Evolutionary conservation across 2,329 filamentous ascomycete genomes (phyloP).

Genomic region (Coniosporium tulheliwenetii): DNA sequence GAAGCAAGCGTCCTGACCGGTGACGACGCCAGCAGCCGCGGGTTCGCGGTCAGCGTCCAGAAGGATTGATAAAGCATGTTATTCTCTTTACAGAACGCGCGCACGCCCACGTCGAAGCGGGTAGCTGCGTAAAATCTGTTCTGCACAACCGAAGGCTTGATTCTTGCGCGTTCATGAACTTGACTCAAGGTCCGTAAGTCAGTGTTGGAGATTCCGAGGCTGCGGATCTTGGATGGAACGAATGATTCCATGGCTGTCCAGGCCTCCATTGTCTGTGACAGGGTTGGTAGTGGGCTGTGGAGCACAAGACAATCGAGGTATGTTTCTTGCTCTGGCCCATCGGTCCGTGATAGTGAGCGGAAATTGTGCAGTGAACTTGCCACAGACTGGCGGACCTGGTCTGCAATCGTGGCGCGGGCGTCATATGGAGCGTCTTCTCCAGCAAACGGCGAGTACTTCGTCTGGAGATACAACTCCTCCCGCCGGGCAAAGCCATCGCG

Average conservation of each 20-base stretch:
- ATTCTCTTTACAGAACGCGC: conserved; percentile 37
- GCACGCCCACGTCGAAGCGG: conserved; percentile 42
- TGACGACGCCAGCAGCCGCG: conserved; percentile 28
- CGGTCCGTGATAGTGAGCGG: conserved; percentile 9
- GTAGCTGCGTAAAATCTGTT: conserved; percentile 54
- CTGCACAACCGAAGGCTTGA: conserved; percentile 52
- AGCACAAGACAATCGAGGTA: conserved; percentile 45
- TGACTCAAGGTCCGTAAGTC: conserved; percentile 37
- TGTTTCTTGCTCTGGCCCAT: conserved; percentile 22
- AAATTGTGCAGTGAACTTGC: conserved; percentile 51
- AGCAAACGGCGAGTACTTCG: conserved; percentile 57
- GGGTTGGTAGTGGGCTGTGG: conserved; percentile 37
- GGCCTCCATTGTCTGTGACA: conserved; percentile 41
- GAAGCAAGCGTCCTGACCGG: conserved; percentile 36
- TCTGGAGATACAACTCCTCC: conserved; percentile 44
- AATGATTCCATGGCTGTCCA: conserved; percentile 53
- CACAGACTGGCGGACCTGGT: conserved; percentile 54
- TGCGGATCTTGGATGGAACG: conserved; percentile 47
- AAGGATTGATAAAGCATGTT: conserved; percentile 42
- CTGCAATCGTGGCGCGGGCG: conserved; percentile 36
- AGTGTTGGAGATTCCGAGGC: conserved; percentile 65
- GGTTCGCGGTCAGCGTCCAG: conserved; percentile 47
- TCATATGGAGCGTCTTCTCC: conserved; percentile 57
- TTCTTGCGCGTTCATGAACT: conserved; percentile 29
- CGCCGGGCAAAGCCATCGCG: conserved; percentile 1